Percentiles rank a stretch among this genome's conserved stretches.
phyloP scores from a whole-genome alignment of 2,329 filamentous ascomycete genomes.

The Ophiognomonia clavigignenti-juglandacearum region DNA sequence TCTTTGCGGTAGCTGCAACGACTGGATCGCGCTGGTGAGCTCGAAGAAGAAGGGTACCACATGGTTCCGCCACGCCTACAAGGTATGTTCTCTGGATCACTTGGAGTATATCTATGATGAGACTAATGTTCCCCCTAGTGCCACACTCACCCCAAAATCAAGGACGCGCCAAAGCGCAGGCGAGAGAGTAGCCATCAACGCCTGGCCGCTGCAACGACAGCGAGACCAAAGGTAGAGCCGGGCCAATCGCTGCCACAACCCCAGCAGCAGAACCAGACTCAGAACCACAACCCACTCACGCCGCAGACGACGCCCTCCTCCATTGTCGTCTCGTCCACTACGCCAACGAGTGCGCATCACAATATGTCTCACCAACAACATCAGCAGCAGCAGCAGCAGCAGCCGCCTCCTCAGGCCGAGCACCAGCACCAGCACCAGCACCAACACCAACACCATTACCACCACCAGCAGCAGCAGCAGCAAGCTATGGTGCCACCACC shows the following conservation, averaged over 20 bases:
- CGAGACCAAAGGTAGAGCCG: constrained; percentile 43
- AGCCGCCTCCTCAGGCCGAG: too few species aligned
- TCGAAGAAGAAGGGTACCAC: constrained; percentile 91
- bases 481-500: constrained; percentile 15
- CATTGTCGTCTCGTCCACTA: constrained; percentile 28
- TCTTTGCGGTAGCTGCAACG: constrained; percentile 70
- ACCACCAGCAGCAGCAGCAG: constrained; percentile 16
- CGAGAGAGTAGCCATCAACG: constrained; percentile 55
- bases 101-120: background rate
- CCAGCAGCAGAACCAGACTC: too few species aligned
- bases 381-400: constrained; percentile 16
- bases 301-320: constrained; percentile 38
- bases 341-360: constrained; percentile 32
- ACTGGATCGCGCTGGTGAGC: constrained; percentile 77
- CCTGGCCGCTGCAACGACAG: constrained; percentile 36
- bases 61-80: constrained; percentile 87
- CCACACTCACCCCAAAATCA: constrained; percentile 67
- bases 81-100: constrained; percentile 51
- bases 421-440: constrained; percentile 13
- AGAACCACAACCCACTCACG: constrained; percentile 32
- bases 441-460: constrained; percentile 20
- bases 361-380: constrained; percentile 18
- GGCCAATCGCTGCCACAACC: constrained; percentile 23
- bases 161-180: constrained; percentile 64
- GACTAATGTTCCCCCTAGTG: too few species aligned